Evolutionary conservation across 2,329 filamentous ascomycete genomes (phyloP).

Genomic region (Arthroderma uncinatum): DNA sequence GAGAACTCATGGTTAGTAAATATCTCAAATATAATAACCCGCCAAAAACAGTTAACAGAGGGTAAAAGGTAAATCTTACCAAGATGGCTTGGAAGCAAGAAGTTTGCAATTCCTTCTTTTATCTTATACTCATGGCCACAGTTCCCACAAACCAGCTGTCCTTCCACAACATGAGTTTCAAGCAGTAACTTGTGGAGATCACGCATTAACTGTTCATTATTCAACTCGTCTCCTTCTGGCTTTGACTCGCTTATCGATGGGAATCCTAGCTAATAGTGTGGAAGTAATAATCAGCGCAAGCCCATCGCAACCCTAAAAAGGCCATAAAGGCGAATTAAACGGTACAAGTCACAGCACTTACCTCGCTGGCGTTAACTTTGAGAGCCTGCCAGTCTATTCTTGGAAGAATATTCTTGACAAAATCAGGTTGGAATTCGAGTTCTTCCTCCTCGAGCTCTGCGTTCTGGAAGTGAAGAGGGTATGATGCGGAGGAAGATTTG

Average conservation of each 20-base stretch:
- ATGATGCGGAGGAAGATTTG: constrained; percentile 68
- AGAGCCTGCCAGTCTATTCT: constrained; percentile 82
- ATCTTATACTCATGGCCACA: constrained; percentile 92
- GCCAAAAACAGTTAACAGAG: neutral
- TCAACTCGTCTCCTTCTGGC: constrained; percentile 51
- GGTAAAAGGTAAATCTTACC: constrained; percentile 34
- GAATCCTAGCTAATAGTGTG: constrained; percentile 57
- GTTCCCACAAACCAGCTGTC: constrained; percentile 78
- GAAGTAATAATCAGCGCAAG: neutral
- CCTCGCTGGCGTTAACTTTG: constrained; percentile 59
- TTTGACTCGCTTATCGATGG: constrained; percentile 56
- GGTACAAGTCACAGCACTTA: constrained; percentile 11
- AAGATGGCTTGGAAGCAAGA: constrained; percentile 83
- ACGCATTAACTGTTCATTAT: constrained; percentile 57
- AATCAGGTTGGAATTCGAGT: constrained; percentile 65
- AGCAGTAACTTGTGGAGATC: constrained; percentile 74
- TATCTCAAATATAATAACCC: neutral
- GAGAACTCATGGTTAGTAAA: neutral
- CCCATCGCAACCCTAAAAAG: neutral
- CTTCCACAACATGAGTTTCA: constrained; percentile 81
- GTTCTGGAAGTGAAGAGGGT: constrained; percentile 84
- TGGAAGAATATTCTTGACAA: constrained; percentile 75
- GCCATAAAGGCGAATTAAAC: neutral
- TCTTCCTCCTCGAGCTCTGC: constrained; percentile 81
- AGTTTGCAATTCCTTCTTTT: constrained; percentile 94